These are phyloP conservation scores for Didymella lethalis DNA, from an alignment of 2,329 filamentous ascomycete species.

Conservation along the genomic window DNA sequence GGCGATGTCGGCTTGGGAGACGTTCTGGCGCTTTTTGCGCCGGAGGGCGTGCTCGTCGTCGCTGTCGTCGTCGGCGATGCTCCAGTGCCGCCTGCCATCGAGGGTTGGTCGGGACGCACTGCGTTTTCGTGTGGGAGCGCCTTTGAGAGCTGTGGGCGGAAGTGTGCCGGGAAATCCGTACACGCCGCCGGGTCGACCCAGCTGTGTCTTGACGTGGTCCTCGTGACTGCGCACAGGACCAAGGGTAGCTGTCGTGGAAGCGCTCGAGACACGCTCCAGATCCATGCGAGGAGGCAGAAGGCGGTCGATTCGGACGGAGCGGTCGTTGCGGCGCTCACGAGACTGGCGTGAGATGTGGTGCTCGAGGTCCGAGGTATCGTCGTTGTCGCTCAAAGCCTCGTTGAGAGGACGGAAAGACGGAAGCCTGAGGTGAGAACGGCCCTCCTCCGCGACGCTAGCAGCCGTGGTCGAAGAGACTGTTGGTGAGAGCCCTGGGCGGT, in stretches of 20 bases:
- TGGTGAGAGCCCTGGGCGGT: conserved; percentile 44
- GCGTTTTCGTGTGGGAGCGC: conserved; percentile 26
- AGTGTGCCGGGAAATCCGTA: conserved; percentile 29
- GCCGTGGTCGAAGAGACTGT: conserved; percentile 37
- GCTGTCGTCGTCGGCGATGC: conserved; percentile 58
- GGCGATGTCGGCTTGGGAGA: conserved; percentile 73
- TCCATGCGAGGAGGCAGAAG: conserved; percentile 62
- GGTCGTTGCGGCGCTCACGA: conserved; percentile 46
- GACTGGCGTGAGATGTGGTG: conserved; percentile 55
- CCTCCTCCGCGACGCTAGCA: conserved; percentile 33
- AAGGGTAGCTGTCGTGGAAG: conserved; percentile 32
- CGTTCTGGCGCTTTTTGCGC: conserved; percentile 31
- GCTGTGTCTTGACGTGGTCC: conserved; percentile 41
- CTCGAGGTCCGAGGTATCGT: conserved; percentile 34
- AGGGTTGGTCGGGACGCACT: conserved; percentile 48
- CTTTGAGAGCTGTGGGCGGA: conserved; percentile 42
- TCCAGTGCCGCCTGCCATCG: conserved; percentile 62
- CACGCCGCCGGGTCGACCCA: conserved; percentile 44
- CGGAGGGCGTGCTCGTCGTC: conserved; percentile 47
- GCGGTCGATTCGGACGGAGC: conserved; percentile 54
- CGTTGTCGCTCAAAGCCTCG: conserved; percentile 40
- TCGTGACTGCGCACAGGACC: conserved; percentile 33
- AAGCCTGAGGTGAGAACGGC: conserved; percentile 45
- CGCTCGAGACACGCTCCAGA: conserved; percentile 39
- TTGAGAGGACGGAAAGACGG: conserved; percentile 46